Base-by-base conservation (phyloP, 495 filamentous ascomycete genomes). In the Oidiodendron maius region DNA sequence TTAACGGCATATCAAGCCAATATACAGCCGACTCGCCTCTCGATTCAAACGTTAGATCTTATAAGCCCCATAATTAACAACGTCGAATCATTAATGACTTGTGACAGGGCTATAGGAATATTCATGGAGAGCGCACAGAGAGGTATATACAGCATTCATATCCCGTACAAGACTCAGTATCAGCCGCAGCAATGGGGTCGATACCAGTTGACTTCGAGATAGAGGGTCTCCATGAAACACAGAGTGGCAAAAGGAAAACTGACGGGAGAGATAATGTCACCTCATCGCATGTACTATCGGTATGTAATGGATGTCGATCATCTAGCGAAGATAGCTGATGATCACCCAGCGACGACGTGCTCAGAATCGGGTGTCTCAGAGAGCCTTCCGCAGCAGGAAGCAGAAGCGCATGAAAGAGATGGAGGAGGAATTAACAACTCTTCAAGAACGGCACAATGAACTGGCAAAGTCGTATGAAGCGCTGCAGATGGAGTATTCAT, bases 331-430 rank as follows among this genome's bases (percentile, higher is more conserved):
- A 16, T 15, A 17, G 20, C 4, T 44, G 4, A 6, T 44, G n/a
- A 40, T 38, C 10, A 26, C 15, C 3, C 37, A 60, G 58, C 51
- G 58, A 10, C 54, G 58, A 15, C 42, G 58, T 22, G 58, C 58
- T 22, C 58, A 61, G 23, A 61, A 61, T 37, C 45, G 58, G 38
- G 90, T 90, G 64, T 93, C 91, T 26, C 91, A n/a, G n/a, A 13
- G 35, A 6, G 35, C 35, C 5, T 37, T 37, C 35, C n/a, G 35
- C n/a, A 17, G 18, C 35, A 37, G 35, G 35, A 37, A 37, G 13
- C 13, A 37, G 35, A 37, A 37, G 35, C 35, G 18, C 13, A 89
- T 96, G 46, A 85, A 84, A 61, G 90, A 96, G 44, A 82, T 97
- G 13, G 91, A 97, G 64, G 65, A 79, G 23, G 83, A 83, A 64